Evolutionary conservation across 352 stramenopile genomes (phyloP).

Genomic region (Pythium biforme): DNA sequence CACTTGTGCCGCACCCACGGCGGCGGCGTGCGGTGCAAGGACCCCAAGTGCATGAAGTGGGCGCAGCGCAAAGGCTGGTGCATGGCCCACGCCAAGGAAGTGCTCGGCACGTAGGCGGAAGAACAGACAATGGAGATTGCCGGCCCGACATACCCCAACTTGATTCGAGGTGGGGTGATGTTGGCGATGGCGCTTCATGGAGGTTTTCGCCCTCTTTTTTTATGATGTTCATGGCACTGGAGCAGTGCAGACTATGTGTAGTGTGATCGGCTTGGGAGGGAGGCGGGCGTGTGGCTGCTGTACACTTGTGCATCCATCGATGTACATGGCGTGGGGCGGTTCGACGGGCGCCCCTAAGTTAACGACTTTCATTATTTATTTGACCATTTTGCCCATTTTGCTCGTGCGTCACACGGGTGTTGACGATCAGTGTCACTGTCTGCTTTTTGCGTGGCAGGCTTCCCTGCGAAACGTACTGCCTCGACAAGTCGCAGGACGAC

Average conservation of each 20-base stretch:
- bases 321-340: not conserved
- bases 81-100: slow-evolving; percentile 87
- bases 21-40: slow-evolving; percentile 81
- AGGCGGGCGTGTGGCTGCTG: no score
- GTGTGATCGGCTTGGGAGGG: no score
- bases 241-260: not conserved
- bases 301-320: no score
- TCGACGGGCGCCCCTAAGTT: slow-evolving; percentile 1
- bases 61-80: slow-evolving; percentile 87
- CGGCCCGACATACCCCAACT: no score
- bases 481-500: no score
- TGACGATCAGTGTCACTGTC: no score
- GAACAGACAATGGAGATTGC: not conserved
- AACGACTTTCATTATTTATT: slow-evolving; percentile 22
- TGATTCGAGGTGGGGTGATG: no score
- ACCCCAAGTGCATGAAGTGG: slow-evolving; percentile 81
- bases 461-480: no score
- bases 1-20: slow-evolving; percentile 84
- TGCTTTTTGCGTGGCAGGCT: no score
- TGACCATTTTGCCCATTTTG: no score
- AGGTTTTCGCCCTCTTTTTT: not conserved
- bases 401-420: no score
- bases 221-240: not conserved
- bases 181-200: no score
- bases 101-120: slow-evolving; percentile 38